phyloP scores from a whole-genome alignment of 345 rosid genomes.

The Orychophragmus violaceus region DNA sequence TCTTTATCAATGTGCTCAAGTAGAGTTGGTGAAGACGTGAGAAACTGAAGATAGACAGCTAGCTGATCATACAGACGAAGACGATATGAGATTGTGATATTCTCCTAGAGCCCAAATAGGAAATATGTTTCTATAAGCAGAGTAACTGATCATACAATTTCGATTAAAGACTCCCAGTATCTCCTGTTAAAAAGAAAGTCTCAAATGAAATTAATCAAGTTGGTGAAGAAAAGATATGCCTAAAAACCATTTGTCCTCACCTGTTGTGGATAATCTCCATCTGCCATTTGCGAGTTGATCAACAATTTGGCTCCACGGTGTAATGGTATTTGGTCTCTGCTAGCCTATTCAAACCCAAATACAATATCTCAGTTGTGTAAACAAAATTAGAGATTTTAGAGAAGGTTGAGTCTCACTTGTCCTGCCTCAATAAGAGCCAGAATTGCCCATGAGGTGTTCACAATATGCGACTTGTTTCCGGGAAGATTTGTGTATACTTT shows the following conservation, averaged over 20 bases:
- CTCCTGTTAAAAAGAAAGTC: constrained; percentile 30
- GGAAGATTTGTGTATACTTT: constrained; percentile 49
- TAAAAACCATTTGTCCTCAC: constrained; percentile 19
- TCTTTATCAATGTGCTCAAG: too few species aligned
- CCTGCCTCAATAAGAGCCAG: constrained; percentile 59
- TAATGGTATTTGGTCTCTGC: constrained; percentile 50
- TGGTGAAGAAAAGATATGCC: neutral
- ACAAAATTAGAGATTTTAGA: neutral
- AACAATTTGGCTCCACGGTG: constrained; percentile 48
- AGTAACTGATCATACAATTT: constrained; percentile 61
- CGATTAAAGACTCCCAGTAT: constrained; percentile 59
- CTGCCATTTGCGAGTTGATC: constrained; percentile 49
- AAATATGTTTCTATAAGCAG: constrained; percentile 53
- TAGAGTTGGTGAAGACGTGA: too few species aligned
- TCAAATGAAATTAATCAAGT: neutral
- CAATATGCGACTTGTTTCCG: constrained; percentile 40
- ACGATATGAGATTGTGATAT: constrained; percentile 21
- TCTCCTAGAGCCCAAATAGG: constrained; percentile 69
- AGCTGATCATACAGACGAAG: neutral
- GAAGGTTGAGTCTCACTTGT: constrained; percentile 35
- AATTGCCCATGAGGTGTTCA: constrained; percentile 77
- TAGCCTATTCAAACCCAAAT: constrained; percentile 23
- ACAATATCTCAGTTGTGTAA: neutral
- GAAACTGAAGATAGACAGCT: too few species aligned
- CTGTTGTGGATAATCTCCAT: constrained; percentile 72